These are phyloP conservation scores for Lactarius trivialis DNA, from an alignment of 768 basidiomycete genomes.

Conservation along the genomic window DNA sequence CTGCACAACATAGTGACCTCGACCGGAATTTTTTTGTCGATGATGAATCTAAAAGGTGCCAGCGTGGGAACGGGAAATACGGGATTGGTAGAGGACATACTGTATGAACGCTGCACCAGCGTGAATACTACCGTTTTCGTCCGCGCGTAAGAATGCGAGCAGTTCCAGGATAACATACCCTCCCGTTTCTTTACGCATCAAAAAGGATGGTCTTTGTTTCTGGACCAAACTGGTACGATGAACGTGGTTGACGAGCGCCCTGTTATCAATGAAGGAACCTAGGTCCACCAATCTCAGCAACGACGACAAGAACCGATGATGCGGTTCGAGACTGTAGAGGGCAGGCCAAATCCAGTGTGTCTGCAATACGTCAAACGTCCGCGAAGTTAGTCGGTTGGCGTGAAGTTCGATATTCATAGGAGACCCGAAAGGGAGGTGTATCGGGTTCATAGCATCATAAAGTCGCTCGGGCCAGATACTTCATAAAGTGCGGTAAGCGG, in stretches of 20 bases:
- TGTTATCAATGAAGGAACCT: conserved; percentile 16
- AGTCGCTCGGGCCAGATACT: conserved; percentile 20
- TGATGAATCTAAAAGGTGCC: conserved; percentile 4
- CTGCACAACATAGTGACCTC: conserved; percentile 12
- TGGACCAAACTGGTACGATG: neutral
- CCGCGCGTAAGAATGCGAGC: conserved; percentile 5
- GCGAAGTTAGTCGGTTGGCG: neutral
- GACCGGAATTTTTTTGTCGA: conserved; percentile 4
- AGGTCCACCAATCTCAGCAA: conserved; percentile 17
- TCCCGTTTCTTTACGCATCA: neutral
- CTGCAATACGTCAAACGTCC: conserved; percentile 5
- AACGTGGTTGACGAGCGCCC: conserved; percentile 8
- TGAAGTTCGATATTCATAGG: neutral
- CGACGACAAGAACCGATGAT: neutral
- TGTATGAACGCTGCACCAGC: conserved; percentile 7
- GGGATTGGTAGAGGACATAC: neutral
- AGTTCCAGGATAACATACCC: conserved; percentile 8
- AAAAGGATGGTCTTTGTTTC: neutral
- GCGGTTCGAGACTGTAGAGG: neutral
- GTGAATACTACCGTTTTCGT: neutral
- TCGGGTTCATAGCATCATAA: conserved; percentile 16
- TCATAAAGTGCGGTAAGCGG: neutral
- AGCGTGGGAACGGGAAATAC: neutral
- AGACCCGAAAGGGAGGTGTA: conserved; percentile 12
- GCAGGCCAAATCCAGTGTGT: conserved; percentile 15